Percentiles rank a stretch among this genome's conserved stretches.
Conservation (phyloP, 208 protist genomes). For the Leishmania tropica region DNA sequence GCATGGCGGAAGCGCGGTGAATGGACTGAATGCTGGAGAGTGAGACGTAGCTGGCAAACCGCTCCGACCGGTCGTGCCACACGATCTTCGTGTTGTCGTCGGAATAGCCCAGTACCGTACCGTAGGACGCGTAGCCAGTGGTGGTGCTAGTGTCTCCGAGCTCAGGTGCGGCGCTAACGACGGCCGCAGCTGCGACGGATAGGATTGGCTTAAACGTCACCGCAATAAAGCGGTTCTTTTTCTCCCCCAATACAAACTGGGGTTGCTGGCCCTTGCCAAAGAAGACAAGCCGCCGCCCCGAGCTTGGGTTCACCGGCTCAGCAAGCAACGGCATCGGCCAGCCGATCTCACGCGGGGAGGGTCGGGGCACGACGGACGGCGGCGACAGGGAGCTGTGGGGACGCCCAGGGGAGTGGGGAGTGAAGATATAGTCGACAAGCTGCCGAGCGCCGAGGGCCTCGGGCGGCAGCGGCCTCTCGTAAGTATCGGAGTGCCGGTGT, state of each 20-base stretch:
- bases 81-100: slow-evolving; percentile 73
- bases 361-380: slow-evolving; percentile 20
- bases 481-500: slow-evolving; percentile 32
- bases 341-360: slow-evolving; percentile 36
- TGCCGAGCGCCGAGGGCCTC: slow-evolving; percentile 46
- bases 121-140: slow-evolving; percentile 41
- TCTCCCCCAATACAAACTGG: slow-evolving; percentile 44
- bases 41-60: slow-evolving; percentile 56
- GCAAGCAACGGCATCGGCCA: slow-evolving; percentile 43
- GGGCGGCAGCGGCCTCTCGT: slow-evolving; percentile 38
- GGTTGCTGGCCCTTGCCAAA: slow-evolving; percentile 46
- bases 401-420: slow-evolving; percentile 15
- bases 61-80: slow-evolving; percentile 72
- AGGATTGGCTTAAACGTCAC: slow-evolving; percentile 44
- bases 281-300: slow-evolving; percentile 61
- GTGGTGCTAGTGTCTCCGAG: not conserved
- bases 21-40: slow-evolving; percentile 48
- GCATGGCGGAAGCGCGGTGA: slow-evolving; percentile 45
- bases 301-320: slow-evolving; percentile 52
- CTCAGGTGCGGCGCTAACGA: slow-evolving; percentile 6
- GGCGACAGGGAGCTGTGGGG: slow-evolving; percentile 34
- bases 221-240: slow-evolving; percentile 42
- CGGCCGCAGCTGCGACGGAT: not conserved
- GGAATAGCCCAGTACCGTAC: slow-evolving; percentile 77
- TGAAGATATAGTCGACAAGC: slow-evolving; percentile 50